These are phyloP conservation scores for Xylaria flabelliformis DNA, from an alignment of 495 filamentous ascomycete genomes.

Conservation along the genomic window DNA sequence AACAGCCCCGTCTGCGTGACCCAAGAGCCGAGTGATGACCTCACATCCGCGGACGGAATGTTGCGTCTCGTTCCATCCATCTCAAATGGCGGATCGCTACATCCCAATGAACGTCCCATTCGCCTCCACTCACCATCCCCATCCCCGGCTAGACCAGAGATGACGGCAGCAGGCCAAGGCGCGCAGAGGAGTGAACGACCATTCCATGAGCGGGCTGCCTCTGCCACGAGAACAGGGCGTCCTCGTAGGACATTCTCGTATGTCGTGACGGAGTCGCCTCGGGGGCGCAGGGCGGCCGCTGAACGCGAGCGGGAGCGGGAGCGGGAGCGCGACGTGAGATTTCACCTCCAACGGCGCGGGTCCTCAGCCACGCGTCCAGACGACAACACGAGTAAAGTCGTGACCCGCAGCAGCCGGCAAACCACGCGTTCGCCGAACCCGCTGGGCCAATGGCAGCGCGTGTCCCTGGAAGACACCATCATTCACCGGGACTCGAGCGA, in stretches of 20 bases:
- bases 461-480: slow-evolving; percentile 22
- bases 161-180: not conserved
- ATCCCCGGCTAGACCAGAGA: slow-evolving; percentile 18
- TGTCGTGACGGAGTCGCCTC: slow-evolving; percentile 10
- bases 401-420: not conserved
- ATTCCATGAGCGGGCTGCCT: not conserved
- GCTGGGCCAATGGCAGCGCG: slow-evolving; percentile 19
- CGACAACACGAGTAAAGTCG: not conserved
- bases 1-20: not conserved
- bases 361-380: not conserved
- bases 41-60: slow-evolving; percentile 26
- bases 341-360: not conserved
- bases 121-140: slow-evolving; percentile 35
- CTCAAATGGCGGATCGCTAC: slow-evolving; percentile 30
- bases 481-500: slow-evolving; percentile 24
- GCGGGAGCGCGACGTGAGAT: not conserved
- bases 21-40: not conserved
- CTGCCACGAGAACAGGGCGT: not conserved
- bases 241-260: slow-evolving; percentile 28
- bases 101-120: slow-evolving; percentile 31
- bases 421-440: not conserved
- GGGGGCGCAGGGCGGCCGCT: not conserved
- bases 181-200: not conserved
- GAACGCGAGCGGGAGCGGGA: not conserved
- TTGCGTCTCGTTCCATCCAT: slow-evolving; percentile 30